phyloP scores from a whole-genome alignment of 1,284 basidiomycete genomes.

The Fistulinella cinereoalba region DNA sequence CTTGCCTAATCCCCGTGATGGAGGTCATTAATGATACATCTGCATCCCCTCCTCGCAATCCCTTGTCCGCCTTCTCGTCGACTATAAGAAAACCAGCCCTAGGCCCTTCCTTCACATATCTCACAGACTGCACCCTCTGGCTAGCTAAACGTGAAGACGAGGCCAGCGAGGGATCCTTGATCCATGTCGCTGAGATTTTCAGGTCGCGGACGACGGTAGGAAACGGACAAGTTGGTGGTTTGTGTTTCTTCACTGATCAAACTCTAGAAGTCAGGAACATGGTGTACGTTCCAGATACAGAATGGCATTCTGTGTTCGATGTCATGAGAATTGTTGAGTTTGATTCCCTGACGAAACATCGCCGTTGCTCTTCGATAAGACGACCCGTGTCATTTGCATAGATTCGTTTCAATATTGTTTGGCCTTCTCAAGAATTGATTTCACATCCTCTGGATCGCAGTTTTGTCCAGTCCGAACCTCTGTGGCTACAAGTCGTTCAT shows the following conservation, averaged over 20 bases:
- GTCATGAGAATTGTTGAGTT: background rate
- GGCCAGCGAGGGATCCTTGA: constrained; percentile 15
- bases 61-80: constrained; percentile 39
- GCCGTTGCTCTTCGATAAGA: background rate
- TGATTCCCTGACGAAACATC: background rate
- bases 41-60: constrained; percentile 33
- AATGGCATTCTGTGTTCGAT: constrained; percentile 22
- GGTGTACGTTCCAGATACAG: constrained; percentile 36
- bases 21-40: constrained; percentile 50
- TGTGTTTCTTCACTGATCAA: background rate
- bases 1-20: background rate
- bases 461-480: too few species aligned
- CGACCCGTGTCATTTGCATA: too few species aligned
- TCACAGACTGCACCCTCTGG: constrained; percentile 73
- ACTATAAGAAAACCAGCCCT: constrained; percentile 62
- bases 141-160: constrained; percentile 34
- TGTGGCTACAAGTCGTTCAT: too few species aligned
- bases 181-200: constrained; percentile 39
- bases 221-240: constrained; percentile 1
- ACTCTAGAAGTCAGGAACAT: constrained; percentile 38
- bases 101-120: constrained; percentile 68
- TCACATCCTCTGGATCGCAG: too few species aligned
- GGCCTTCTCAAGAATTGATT: too few species aligned
- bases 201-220: constrained; percentile 48
- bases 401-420: too few species aligned